Evolutionary conservation across 2,329 filamentous ascomycete genomes (phyloP), one percentile per base, ranked within the genome.

Genomic region (Passalora sequoiae): DNA sequence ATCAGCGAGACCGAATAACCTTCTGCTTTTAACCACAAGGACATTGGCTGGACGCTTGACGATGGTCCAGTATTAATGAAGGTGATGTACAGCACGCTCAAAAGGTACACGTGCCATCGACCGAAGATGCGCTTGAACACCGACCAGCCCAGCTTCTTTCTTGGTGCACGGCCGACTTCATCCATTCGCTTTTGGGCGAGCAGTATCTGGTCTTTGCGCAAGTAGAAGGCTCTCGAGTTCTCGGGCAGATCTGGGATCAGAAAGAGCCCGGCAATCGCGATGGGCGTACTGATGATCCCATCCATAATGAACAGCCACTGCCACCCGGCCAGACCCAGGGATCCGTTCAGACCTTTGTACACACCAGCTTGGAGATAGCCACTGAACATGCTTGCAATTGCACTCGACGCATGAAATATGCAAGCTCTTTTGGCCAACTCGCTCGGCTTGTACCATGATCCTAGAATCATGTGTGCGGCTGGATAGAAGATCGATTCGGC

Each of bases 31-130:
- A 56, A 44, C 54, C 54, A 56, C 7, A 56, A 44, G 12, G 54
- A 53, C 17, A 56, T 29, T 0, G 54, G 54, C 13, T 54, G 54
- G 43, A 56, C 44, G 38, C 47, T 50, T 10, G 46, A 50, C 6
- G 49, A 53, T 15, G 54, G 51, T 3, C 54, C 49, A 43, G 70
- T 59, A 58, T 84, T 84, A 61, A 81, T 82, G 67, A 83, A 84
- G 30, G 76, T 62, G 40, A 83, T 70, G 57, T 84, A 84, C 1
- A 83, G 61, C 0, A 76, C 42, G 0, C 71, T 72, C 3, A 85
- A 64, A 0, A 74, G 51, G 43, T 80, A 84, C 1, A 84, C 76
- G 49, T 81, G 80, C 81, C 81, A 84, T 4, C 74, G 76, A 0
- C 70, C 69, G 44, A 83, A 75, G 13, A 84, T 83, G 22, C 50